These are phyloP conservation scores for Aureobasidium lini DNA, from an alignment of 2,329 filamentous ascomycete species.

Conservation along the genomic window DNA sequence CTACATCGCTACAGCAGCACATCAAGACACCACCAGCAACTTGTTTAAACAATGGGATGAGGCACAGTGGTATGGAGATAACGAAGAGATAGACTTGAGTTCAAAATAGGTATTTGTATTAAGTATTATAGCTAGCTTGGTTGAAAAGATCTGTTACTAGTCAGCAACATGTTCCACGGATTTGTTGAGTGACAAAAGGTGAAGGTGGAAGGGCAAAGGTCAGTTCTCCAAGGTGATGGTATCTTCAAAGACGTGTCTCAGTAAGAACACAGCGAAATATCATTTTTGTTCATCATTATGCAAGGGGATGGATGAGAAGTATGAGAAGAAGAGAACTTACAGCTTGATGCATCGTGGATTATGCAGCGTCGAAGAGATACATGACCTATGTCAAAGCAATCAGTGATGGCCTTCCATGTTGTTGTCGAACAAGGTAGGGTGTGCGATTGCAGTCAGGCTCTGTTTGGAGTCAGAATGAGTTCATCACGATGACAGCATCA, in stretches of 20 bases:
- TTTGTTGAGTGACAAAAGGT: neutral
- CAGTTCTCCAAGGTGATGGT: constrained; percentile 62
- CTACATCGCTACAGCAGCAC: neutral
- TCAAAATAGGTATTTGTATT: neutral
- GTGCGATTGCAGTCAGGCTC: constrained; percentile 14
- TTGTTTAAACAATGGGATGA: too few relatives aligned
- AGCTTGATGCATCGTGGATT: neutral
- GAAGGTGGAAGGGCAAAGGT: constrained; percentile 21
- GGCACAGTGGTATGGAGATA: too few relatives aligned
- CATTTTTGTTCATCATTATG: constrained; percentile 48
- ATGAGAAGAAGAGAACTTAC: constrained; percentile 12
- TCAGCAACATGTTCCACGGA: constrained; percentile 4
- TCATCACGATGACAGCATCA: neutral
- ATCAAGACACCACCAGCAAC: too few relatives aligned
- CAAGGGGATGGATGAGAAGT: constrained; percentile 4
- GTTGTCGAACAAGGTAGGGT: neutral
- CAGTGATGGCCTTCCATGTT: constrained; percentile 3
- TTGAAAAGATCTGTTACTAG: constrained; percentile 10
- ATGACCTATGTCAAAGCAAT: neutral
- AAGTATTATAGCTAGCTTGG: neutral
- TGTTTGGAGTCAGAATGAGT: neutral
- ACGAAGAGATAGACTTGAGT: too few relatives aligned
- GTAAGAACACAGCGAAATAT: constrained; percentile 60
- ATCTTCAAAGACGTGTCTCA: constrained; percentile 52
- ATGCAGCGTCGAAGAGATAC: neutral